phyloP scores from a whole-genome alignment of 2,329 filamentous ascomycete species.

The Emydomyces testavorans region DNA sequence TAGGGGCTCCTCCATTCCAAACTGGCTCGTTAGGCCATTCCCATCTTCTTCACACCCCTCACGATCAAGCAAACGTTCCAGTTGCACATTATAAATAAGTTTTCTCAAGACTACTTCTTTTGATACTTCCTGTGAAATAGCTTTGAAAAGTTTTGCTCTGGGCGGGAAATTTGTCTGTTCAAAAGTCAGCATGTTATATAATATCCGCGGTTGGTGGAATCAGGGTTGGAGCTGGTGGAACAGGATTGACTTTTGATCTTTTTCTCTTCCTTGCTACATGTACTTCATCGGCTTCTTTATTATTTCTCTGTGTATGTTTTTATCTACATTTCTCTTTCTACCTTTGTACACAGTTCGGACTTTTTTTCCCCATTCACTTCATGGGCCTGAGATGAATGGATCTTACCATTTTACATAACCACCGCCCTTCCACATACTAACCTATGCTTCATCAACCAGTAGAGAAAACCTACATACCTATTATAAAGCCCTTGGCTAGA shows the following conservation, averaged over 20 bases:
- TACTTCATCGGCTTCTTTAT: not conserved
- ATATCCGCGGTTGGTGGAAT: not conserved
- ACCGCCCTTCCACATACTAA: too few species aligned
- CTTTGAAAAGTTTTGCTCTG: slow-evolving; percentile 1
- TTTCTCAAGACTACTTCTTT: not conserved
- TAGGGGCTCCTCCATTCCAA: slow-evolving; percentile 5
- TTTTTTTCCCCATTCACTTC: not conserved
- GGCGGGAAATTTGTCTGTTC: slow-evolving; percentile 7
- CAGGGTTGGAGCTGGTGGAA: slow-evolving; percentile 5
- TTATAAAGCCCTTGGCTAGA: not conserved
- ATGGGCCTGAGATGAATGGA: too few species aligned
- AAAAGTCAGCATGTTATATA: slow-evolving; percentile 4
- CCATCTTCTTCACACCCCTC: slow-evolving; percentile 1
- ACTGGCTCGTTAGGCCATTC: not conserved
- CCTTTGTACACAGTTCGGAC: slow-evolving; percentile 1
- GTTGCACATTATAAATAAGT: slow-evolving; percentile 8
- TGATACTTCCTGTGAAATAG: not conserved
- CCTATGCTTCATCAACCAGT: not conserved
- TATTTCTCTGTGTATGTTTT: not conserved
- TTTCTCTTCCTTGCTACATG: not conserved
- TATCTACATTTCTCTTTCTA: not conserved
- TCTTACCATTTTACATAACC: too few species aligned
- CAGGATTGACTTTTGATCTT: not conserved
- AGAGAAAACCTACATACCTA: not conserved
- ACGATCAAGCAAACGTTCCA: not conserved